Percentiles rank a stretch among this genome's conserved stretches.
These are phyloP conservation scores for Kickxella alabastrina DNA, from an alignment of 192 early-diverging fungal genomes.

Conservation along the genomic window DNA sequence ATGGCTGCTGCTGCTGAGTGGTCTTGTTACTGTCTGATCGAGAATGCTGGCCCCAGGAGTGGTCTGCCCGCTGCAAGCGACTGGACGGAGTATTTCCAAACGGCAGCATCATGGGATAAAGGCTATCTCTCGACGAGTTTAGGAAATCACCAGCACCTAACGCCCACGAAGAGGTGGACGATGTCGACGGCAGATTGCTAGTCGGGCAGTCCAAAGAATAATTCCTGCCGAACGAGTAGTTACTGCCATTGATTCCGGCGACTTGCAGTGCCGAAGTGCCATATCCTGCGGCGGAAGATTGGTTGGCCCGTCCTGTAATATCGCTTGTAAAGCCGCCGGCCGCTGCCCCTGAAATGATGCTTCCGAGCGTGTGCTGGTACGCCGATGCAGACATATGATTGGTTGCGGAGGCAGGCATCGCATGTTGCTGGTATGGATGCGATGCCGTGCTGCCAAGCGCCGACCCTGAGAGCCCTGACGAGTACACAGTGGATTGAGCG, in stretches of 20 bases:
- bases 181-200: background rate
- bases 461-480: slow-evolving; percentile 1
- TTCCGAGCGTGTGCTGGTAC: slow-evolving; percentile 11
- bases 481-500: slow-evolving; percentile 31
- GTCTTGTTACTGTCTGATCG: background rate
- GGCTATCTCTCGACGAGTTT: slow-evolving; percentile 9
- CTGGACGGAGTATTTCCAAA: slow-evolving; percentile 1
- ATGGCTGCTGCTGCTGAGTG: background rate
- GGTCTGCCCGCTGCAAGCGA: slow-evolving; percentile 6
- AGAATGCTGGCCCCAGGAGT: slow-evolving; percentile 3
- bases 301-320: too few species aligned
- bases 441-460: background rate
- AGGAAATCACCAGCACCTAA: slow-evolving; percentile 5
- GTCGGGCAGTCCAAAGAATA: slow-evolving; percentile 30
- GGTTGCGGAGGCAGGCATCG: background rate
- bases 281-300: too few species aligned
- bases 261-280: too few species aligned
- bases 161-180: slow-evolving; percentile 11
- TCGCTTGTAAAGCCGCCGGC: background rate
- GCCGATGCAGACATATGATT: background rate
- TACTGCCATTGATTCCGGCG: background rate
- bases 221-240: slow-evolving; percentile 15
- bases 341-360: slow-evolving; percentile 7
- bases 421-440: slow-evolving; percentile 1
- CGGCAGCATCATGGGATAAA: slow-evolving; percentile 42